phyloP scores from a whole-genome alignment of 176 grass and related monocot genomes.

The Pontederia crassipes region DNA sequence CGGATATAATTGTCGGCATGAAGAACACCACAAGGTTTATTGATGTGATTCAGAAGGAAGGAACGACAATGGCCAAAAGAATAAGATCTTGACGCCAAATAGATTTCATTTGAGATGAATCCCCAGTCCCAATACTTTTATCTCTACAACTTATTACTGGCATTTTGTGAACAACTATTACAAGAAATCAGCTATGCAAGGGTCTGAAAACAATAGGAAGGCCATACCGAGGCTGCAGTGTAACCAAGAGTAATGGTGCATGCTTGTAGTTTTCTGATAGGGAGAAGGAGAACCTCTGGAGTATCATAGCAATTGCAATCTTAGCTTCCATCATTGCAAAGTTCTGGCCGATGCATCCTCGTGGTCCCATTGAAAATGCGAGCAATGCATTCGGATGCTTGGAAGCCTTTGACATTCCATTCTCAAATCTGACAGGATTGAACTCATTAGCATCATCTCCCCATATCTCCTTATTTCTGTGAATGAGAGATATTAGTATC shows the following conservation, averaged over 20 bases:
- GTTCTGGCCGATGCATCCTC: conserved; percentile 34
- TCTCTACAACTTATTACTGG: too few relatives aligned
- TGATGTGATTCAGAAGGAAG: too few relatives aligned
- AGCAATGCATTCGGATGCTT: conserved; percentile 21
- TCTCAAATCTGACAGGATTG: conserved; percentile 31
- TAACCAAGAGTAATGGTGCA: conserved; percentile 8
- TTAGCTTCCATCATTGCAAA: conserved; percentile 30
- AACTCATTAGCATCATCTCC: conserved; percentile 31
- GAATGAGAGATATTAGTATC: conserved; percentile 12
- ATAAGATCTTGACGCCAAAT: too few relatives aligned
- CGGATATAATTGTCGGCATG: too few relatives aligned
- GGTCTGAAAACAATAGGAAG: too few relatives aligned
- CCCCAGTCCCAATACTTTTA: too few relatives aligned
- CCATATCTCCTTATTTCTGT: conserved; percentile 34
- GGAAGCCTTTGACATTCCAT: conserved; percentile 21
- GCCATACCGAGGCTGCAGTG: too few relatives aligned
- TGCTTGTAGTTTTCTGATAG: conserved; percentile 29
- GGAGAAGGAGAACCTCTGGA: conserved; percentile 33
- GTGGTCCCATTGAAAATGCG: conserved; percentile 30
- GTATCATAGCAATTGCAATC: conserved; percentile 27
- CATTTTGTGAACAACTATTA: too few relatives aligned
- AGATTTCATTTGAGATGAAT: too few relatives aligned
- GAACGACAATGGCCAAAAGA: too few relatives aligned
- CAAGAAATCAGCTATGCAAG: too few relatives aligned
- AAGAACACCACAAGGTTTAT: too few relatives aligned